Evolutionary conservation across 768 basidiomycete genomes (phyloP).

Genomic region (Amanita jacksonii): DNA sequence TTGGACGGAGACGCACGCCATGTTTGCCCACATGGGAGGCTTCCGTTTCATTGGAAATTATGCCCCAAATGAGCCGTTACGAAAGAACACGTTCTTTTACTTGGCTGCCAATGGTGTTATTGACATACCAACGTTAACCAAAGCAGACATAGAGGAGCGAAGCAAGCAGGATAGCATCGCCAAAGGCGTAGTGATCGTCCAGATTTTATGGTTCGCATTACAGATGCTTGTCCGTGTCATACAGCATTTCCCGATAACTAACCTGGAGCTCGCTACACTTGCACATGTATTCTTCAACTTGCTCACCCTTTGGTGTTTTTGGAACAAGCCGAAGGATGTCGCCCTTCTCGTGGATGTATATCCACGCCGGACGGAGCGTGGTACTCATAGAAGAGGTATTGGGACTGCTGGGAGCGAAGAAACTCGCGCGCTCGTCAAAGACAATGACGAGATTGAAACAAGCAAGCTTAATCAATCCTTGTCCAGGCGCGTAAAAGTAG

Average conservation of each 20-base stretch:
- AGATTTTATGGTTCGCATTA: conserved; percentile 23
- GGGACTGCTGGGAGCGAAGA: no score
- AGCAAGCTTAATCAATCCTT: no score
- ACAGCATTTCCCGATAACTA: conserved; percentile 17
- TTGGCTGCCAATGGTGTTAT: neutral
- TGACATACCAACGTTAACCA: neutral
- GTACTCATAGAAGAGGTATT: no score
- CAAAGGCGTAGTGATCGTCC: conserved; percentile 21
- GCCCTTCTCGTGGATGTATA: neutral
- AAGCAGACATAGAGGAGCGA: conserved; percentile 18
- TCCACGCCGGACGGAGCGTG: no score
- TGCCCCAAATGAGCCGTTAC: neutral
- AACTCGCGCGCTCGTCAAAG: no score
- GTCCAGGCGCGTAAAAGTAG: no score
- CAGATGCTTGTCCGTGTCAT: conserved; percentile 18
- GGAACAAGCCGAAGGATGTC: conserved; percentile 24
- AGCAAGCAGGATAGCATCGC: conserved; percentile 23
- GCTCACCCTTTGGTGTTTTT: conserved; percentile 22
- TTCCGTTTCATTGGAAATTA: conserved; percentile 11
- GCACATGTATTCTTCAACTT: conserved; percentile 20
- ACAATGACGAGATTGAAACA: no score
- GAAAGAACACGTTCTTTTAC: neutral
- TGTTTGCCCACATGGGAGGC: conserved; percentile 22
- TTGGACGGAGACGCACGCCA: conserved; percentile 17
- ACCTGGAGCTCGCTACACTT: conserved; percentile 24